Evolutionary conservation across 164 flowering plant species (phyloP).

Genomic region (Aristolochia californica): DNA sequence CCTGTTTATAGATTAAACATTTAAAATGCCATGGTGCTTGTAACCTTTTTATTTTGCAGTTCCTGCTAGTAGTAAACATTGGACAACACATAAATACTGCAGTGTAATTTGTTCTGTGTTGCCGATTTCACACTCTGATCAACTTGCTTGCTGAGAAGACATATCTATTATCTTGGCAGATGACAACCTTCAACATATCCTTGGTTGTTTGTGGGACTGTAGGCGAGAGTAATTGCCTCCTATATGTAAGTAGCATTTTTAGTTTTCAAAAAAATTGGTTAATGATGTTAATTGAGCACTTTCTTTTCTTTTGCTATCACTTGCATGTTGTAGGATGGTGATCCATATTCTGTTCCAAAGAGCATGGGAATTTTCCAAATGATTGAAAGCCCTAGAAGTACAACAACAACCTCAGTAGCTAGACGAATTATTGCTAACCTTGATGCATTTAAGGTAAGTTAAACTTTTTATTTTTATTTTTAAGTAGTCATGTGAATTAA

Average conservation of each 20-base stretch:
- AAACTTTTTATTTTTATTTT: not conserved
- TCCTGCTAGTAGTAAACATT: not conserved
- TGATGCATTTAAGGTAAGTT: conserved; percentile 47
- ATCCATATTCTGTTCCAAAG: conserved; percentile 65
- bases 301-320: not conserved
- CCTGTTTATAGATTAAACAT: too few relatives aligned
- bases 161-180: conserved; percentile 25
- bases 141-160: not conserved
- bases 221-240: conserved; percentile 33
- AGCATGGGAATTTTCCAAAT: conserved; percentile 58
- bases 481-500: too few relatives aligned
- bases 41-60: too few relatives aligned
- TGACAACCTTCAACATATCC: conserved; percentile 71
- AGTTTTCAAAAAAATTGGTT: not conserved
- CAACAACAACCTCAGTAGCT: conserved; percentile 51
- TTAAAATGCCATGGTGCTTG: too few relatives aligned
- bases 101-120: not conserved
- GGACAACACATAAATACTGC: not conserved
- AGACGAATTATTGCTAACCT: conserved; percentile 62
- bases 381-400: conserved; percentile 59
- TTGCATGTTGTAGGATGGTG: conserved; percentile 31
- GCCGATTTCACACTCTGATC: not conserved
- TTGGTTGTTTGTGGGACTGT: conserved; percentile 65
- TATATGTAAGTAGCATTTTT: conserved; percentile 27
- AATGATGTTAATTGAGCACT: not conserved